Base-by-base conservation (phyloP, 305 asterid genomes). In the Lippia alba region DNA sequence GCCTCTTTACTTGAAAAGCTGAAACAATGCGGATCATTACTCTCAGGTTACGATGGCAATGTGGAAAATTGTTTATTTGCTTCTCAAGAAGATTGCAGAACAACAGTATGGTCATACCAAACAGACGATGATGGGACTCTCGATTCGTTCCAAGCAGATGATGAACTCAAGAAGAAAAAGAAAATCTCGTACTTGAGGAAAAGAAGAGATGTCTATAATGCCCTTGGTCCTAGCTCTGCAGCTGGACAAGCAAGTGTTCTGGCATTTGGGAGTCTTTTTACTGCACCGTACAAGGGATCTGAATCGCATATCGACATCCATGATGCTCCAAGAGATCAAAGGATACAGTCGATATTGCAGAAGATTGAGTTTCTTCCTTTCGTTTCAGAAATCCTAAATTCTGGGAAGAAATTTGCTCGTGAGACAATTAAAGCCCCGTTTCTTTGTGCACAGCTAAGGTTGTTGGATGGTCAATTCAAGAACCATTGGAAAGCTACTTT, bases 401-500 rank as follows among this genome's bases (percentile, higher is more conserved):
- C 96, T 20, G 96, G 96, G 59, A 91, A 83, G 85, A 79, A 75
- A 51, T 94, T 88, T 64, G 88, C 91, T 40, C 86, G 36, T 49
- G 74, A 76, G 75, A 81, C 70, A 19, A 86, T 91, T 50, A 83
- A 75, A 73, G 86, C 84, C 64, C 97, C 95, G 2, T 91, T 85
- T 80, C 77, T 94, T 67, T 91, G 99, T 74, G 91, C 92, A 24
- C 99, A 91, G 79, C 96, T 94, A 54, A 81, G 99, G 74, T 79
- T 94, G 76, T 72, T 89, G 73, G 99, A 94, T 76, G 99, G 99
- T 72, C 99, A 94, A 56, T 94, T 94, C 82, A 94, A 94, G 87
- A 88, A 91, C 82, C 99, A 88, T 20, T 71, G 92, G 88, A 61
- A 75, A 76, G 69, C 72, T 56, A 91, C 97, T 10, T 89, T 89